A percentile compares a stretch with the other conserved stretches of the same genome.
Conservation (phyloP, 306 rosid genomes). For the Fragaria vesca region DNA sequence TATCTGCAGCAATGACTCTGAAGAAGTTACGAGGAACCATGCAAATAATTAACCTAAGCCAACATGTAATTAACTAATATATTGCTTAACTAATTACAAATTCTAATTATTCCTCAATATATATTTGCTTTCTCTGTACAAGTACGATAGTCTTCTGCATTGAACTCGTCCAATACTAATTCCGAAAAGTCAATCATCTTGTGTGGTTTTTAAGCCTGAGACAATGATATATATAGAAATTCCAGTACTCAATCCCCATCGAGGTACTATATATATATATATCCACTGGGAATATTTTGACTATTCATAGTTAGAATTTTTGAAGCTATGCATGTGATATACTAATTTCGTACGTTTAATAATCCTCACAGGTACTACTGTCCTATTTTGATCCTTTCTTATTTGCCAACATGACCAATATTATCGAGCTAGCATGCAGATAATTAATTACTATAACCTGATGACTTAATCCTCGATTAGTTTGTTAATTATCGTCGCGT, state of each 20-base stretch:
- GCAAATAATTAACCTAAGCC: neutral
- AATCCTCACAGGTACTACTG: neutral
- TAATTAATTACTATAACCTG: neutral
- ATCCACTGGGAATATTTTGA: neutral
- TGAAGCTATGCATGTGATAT: neutral
- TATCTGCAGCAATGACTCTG: neutral
- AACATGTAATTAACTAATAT: neutral
- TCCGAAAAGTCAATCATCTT: conserved; percentile 1
- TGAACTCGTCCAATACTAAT: conserved; percentile 28
- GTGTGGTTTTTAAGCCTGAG: neutral
- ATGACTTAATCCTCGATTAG: neutral
- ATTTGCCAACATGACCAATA: neutral
- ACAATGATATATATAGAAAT: neutral
- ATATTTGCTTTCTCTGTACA: neutral
- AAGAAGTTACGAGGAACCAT: conserved; percentile 3
- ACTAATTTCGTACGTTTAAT: neutral
- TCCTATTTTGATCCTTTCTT: neutral
- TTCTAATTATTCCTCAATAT: neutral
- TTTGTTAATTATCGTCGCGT: neutral
- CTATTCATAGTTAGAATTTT: neutral
- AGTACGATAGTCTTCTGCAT: neutral
- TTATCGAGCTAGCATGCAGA: neutral
- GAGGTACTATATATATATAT: neutral
- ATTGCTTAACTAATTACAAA: neutral
- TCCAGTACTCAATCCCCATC: neutral